Evolutionary conservation across 2,329 filamentous ascomycete genomes (phyloP).

Genomic region (Ophiocordyceps camponoti-rufipedis): DNA sequence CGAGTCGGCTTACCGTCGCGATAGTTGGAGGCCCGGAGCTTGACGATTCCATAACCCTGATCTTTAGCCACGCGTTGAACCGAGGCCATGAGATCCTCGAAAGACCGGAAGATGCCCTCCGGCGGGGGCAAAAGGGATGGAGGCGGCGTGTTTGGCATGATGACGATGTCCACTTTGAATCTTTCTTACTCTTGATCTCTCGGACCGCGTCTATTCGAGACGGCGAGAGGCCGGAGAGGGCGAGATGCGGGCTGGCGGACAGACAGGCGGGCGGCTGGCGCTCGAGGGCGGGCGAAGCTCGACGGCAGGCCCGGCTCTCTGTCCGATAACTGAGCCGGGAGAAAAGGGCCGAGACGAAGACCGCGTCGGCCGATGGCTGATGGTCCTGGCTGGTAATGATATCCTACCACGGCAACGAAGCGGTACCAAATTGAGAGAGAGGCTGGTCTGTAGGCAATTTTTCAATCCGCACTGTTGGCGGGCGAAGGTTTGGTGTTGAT

Average conservation of each 20-base stretch:
- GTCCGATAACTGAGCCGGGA: constrained; percentile 1
- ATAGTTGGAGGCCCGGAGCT: constrained; percentile 44
- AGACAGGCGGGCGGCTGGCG: neutral
- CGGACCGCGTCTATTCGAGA: constrained; percentile 9
- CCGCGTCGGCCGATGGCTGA: constrained; percentile 2
- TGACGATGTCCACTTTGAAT: constrained; percentile 6
- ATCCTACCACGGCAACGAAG: constrained; percentile 1
- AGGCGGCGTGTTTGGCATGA: constrained; percentile 28
- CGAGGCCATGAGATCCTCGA: constrained; percentile 38
- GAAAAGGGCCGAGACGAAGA: constrained; percentile 1
- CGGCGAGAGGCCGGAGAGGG: constrained; percentile 2
- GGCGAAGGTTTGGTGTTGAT: constrained; percentile 22
- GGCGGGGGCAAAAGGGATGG: constrained; percentile 33
- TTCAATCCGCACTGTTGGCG: constrained; percentile 23
- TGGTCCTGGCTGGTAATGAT: constrained; percentile 2
- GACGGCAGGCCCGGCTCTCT: neutral
- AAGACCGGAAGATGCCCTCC: constrained; percentile 40
- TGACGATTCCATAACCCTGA: constrained; percentile 44
- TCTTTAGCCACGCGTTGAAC: constrained; percentile 43
- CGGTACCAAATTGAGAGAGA: constrained; percentile 9
- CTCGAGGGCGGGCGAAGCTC: constrained; percentile 1
- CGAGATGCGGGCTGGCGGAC: constrained; percentile 3
- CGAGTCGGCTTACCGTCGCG: constrained; percentile 43
- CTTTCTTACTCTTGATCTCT: constrained; percentile 3
- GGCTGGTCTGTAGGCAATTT: constrained; percentile 20